phyloP scores from a whole-genome alignment of 169 alveolate species.

The Eimeria acervulina region DNA sequence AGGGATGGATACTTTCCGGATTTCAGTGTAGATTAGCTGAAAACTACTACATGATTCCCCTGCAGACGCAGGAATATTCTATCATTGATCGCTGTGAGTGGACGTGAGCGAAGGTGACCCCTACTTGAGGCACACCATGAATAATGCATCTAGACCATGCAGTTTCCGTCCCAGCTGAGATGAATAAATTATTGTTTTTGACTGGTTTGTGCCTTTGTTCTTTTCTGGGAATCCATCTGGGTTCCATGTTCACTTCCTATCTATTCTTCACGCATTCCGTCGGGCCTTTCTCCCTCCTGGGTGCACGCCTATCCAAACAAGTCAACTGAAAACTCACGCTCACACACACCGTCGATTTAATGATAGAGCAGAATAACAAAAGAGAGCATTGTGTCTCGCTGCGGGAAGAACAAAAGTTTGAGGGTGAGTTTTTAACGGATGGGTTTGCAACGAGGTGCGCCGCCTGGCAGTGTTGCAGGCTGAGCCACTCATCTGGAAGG shows the following conservation, averaged over 20 bases:
- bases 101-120: conserved; percentile 18
- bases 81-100: not conserved
- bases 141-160: not conserved
- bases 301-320: not conserved
- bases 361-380: not conserved
- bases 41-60: not conserved
- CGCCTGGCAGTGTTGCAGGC: not conserved
- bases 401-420: not conserved
- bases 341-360: not conserved
- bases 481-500: not conserved
- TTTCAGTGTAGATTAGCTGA: not conserved
- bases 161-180: not conserved
- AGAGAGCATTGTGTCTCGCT: not conserved
- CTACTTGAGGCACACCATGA: not conserved
- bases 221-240: not conserved
- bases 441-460: not conserved
- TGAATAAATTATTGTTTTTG: not conserved
- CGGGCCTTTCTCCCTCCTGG: not conserved
- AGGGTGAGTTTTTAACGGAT: not conserved
- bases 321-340: not conserved
- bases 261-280: not conserved
- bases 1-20: not conserved
- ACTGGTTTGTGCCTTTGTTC: not conserved
- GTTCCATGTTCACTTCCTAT: not conserved
- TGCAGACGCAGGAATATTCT: not conserved